Base-by-base conservation (phyloP, 2,329 filamentous ascomycete genomes). In the Colletotrichum neosansevieriae region DNA sequence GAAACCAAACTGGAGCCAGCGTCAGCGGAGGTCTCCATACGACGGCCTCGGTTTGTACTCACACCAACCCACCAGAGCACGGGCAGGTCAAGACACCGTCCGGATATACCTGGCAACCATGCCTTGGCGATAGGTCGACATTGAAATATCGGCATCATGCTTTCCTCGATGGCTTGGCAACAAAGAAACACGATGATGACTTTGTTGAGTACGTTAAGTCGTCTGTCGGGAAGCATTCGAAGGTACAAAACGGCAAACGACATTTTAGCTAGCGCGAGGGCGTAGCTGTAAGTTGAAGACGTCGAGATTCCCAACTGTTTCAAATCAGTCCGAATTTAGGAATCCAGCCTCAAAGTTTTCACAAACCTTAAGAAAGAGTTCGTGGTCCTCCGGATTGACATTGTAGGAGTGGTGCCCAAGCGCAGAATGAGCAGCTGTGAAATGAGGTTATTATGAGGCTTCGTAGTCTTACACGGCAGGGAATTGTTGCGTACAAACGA, bases 21-120 rank as follows among this genome's bases (percentile, higher is more conserved):
- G 34, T 63, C 21, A 45, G 50, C 24, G 24, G 62, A 6, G 6
- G 2, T 1, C 29, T 40, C 24, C 19, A 19, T 13, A 6, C 38
- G 2, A 3, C 19, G 12, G 19, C 10, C 7, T 2, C 11, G 6
- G 21, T 17, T 4, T 3, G 6, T 38, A 73, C 77, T 73, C 61
- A 78, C 77, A 2, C 76, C 75, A 12, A 62, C 70, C 72, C 77
- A 79, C 75, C 75, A 79, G 3, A 79, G 66, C 15, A 76, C 74
- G 17, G 71, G 71, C 21, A 78, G 51, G 50, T 77, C 70, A 10
- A 75, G 45, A 17, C 75, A 79, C 15, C 71, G 58, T 15, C 75
- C 74, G 6, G 70, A 45, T 32, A 73, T 42, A 6, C 65, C 60
- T 15, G 74, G 67, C 3, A 70, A 60, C 72, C 73, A 78, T n/a